Percentiles rank a stretch among this genome's conserved stretches.
These are phyloP conservation scores for Blastobotrys indianensis DNA, from an alignment of 1,139 yeast genomes.

Conservation along the genomic window DNA sequence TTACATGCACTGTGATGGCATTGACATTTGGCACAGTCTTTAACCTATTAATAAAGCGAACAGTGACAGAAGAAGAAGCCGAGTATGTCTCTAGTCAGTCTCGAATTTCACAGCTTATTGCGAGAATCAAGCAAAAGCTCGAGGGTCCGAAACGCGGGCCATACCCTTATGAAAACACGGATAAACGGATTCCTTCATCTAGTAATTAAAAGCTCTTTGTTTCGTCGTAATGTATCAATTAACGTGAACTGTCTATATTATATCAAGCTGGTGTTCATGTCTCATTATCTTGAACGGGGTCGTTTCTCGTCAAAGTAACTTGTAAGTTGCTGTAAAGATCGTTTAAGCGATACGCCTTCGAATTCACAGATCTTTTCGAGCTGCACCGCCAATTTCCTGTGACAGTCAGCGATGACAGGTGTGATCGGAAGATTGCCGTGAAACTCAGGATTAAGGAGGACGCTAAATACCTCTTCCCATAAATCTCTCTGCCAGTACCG, in stretches of 20 bases:
- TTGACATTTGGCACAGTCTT: constrained; percentile 82
- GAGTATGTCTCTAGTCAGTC: constrained; percentile 35
- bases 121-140: constrained; percentile 5
- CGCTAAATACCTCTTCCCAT: constrained; percentile 66
- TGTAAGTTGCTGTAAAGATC: constrained; percentile 18
- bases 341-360: constrained; percentile 23
- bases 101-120: constrained; percentile 17
- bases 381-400: constrained; percentile 43
- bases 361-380: constrained; percentile 33
- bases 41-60: constrained; percentile 68
- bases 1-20: constrained; percentile 92
- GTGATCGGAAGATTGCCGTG: constrained; percentile 40
- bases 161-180: constrained; percentile 17
- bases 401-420: constrained; percentile 35
- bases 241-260: no score
- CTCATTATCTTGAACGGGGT: no score
- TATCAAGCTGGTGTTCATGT: no score
- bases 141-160: constrained; percentile 21
- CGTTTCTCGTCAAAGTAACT: no score
- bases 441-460: constrained; percentile 53
- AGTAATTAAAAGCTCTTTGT: background rate
- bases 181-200: constrained; percentile 2
- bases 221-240: background rate
- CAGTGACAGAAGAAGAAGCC: constrained; percentile 72
- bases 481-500: constrained; percentile 72